phyloP scores from a whole-genome alignment of 495 filamentous ascomycete genomes.

The Neohortaea acidophila region DNA sequence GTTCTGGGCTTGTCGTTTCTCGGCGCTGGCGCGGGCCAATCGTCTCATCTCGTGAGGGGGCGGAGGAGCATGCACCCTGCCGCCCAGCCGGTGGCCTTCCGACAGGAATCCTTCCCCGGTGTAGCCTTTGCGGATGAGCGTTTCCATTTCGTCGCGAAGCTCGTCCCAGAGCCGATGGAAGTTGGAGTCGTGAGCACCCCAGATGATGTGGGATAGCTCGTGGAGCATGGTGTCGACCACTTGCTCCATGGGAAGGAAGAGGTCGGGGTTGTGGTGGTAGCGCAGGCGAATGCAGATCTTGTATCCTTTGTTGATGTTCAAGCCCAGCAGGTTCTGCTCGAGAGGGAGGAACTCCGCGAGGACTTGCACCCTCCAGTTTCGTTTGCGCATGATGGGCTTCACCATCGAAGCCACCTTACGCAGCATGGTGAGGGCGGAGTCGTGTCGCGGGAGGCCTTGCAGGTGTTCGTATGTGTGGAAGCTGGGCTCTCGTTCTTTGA shows the following conservation, averaged over 20 bases:
- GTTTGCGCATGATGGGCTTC: slow-evolving; percentile 86
- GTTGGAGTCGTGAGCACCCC: slow-evolving; percentile 64
- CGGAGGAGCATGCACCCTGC: slow-evolving; percentile 32
- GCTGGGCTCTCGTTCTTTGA: slow-evolving; percentile 42
- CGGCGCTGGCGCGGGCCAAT: slow-evolving; percentile 53
- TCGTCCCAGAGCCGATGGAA: slow-evolving; percentile 83
- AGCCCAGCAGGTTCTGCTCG: slow-evolving; percentile 55
- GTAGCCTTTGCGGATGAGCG: slow-evolving; percentile 63
- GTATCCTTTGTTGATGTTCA: slow-evolving; percentile 63
- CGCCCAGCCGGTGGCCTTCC: slow-evolving; percentile 58
- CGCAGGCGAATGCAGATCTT: slow-evolving; percentile 76
- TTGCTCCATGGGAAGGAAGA: slow-evolving; percentile 68
- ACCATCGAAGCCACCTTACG: slow-evolving; percentile 77
- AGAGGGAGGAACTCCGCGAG: slow-evolving; percentile 76
- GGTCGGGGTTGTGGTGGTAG: slow-evolving; percentile 53
- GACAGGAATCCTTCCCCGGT: slow-evolving; percentile 83
- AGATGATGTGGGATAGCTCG: slow-evolving; percentile 80
- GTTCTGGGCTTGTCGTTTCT: slow-evolving; percentile 44
- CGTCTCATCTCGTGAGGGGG: slow-evolving; percentile 63
- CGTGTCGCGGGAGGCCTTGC: slow-evolving; percentile 49
- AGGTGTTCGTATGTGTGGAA: slow-evolving; percentile 70
- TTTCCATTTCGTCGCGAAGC: slow-evolving; percentile 69
- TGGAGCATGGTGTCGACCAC: slow-evolving; percentile 89
- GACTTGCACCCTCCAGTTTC: slow-evolving; percentile 63
- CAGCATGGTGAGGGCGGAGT: slow-evolving; percentile 68